Percentiles rank a stretch among this genome's conserved stretches.
phyloP scores from a whole-genome alignment of 306 rosid genomes.

The Rosa rugosa region DNA sequence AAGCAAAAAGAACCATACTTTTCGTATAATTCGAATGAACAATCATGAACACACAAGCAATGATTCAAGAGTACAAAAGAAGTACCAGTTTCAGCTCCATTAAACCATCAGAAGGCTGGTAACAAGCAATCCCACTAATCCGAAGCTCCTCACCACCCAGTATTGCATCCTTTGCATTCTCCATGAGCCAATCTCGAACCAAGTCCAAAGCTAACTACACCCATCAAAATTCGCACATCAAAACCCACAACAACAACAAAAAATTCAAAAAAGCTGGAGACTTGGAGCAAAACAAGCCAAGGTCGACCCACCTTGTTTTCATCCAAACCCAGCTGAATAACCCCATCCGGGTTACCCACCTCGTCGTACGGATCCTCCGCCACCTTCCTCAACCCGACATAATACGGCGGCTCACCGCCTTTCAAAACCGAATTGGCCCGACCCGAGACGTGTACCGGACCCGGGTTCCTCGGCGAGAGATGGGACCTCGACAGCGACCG shows the following conservation, averaged over 20 bases:
- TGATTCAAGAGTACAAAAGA: not conserved
- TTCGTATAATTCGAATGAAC: not conserved
- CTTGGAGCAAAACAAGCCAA: slow-evolving; percentile 7
- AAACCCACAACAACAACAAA: not conserved
- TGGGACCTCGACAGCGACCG: slow-evolving; percentile 56
- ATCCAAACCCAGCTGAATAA: slow-evolving; percentile 64
- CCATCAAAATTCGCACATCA: not conserved
- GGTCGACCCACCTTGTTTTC: slow-evolving; percentile 65
- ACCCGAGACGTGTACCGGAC: slow-evolving; percentile 49
- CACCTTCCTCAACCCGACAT: slow-evolving; percentile 46
- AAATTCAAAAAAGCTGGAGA: not conserved
- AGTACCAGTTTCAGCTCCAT: slow-evolving; percentile 53
- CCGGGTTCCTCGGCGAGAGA: slow-evolving; percentile 43
- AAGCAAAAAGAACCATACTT: not conserved
- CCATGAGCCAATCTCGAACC: slow-evolving; percentile 63
- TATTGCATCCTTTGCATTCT: slow-evolving; percentile 47
- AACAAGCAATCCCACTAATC: slow-evolving; percentile 38
- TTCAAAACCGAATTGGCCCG: slow-evolving; percentile 47
- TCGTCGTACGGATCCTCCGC: slow-evolving; percentile 63
- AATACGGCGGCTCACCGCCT: slow-evolving; percentile 47
- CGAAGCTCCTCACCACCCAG: slow-evolving; percentile 41
- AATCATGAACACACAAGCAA: not conserved
- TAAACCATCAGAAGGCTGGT: slow-evolving; percentile 53
- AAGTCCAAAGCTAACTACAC: slow-evolving; percentile 64
- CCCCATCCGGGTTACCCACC: slow-evolving; percentile 59